phyloP scores from a whole-genome alignment of 1,284 basidiomycete species.

The Marasmius oreades region DNA sequence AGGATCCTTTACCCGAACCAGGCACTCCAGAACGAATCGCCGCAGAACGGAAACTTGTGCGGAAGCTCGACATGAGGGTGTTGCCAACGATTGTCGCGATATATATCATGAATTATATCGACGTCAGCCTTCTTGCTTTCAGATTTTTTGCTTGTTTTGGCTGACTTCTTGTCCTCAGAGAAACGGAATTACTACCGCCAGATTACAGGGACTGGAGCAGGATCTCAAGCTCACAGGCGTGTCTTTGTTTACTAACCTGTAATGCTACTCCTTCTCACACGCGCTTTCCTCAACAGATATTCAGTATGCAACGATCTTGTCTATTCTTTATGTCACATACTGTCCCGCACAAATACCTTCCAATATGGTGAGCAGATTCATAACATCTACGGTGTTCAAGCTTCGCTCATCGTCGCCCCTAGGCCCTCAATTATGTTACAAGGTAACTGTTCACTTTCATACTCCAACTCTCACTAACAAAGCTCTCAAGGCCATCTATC shows the following conservation, averaged over 20 bases:
- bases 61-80: constrained; percentile 55
- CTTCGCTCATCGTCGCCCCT: neutral
- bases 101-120: constrained; percentile 69
- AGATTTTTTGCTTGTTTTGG: neutral
- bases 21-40: constrained; percentile 16
- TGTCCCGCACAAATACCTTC: constrained; percentile 63
- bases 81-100: constrained; percentile 60
- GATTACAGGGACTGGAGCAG: constrained; percentile 56
- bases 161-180: constrained; percentile 39
- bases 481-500: constrained; percentile 47
- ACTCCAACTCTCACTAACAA: neutral
- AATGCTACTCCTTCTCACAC: neutral
- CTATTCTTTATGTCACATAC: constrained; percentile 58
- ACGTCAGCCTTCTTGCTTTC: constrained; percentile 36
- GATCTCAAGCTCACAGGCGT: constrained; percentile 50
- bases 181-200: constrained; percentile 56
- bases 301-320: constrained; percentile 58
- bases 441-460: constrained; percentile 30
- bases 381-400: neutral
- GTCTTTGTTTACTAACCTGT: no score
- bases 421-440: constrained; percentile 52
- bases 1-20: constrained; percentile 11
- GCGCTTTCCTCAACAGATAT: constrained; percentile 36
- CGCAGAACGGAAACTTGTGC: constrained; percentile 41
- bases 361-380: constrained; percentile 47